These are phyloP conservation scores for Camptophora hylomeconis DNA, from an alignment of 2,329 filamentous ascomycete species.

Conservation along the genomic window DNA sequence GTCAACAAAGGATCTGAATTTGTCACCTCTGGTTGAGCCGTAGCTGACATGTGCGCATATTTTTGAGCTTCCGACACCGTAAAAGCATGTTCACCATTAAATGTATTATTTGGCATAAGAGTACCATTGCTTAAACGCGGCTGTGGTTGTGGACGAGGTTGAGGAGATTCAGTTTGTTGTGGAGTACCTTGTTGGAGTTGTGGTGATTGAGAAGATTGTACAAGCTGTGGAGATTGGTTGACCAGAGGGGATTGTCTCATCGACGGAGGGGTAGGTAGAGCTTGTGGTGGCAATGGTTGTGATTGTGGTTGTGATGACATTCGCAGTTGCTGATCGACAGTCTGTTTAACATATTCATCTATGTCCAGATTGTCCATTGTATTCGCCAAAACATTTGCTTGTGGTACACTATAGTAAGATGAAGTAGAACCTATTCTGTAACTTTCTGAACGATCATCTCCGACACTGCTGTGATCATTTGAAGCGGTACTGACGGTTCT, in stretches of 20 bases:
- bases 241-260: neutral
- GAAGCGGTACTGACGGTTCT: conserved; percentile 23
- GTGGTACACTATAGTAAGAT: conserved; percentile 29
- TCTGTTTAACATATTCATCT: conserved; percentile 29
- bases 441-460: conserved; percentile 29
- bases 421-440: conserved; percentile 30
- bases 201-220: conserved; percentile 1
- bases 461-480: conserved; percentile 20
- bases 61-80: conserved; percentile 15
- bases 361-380: conserved; percentile 29
- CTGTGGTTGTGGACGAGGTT: conserved; percentile 2
- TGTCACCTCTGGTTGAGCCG: conserved; percentile 1
- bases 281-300: conserved; percentile 7
- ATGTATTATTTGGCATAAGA: conserved; percentile 13
- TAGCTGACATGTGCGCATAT: conserved; percentile 14
- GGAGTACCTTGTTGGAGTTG: conserved; percentile 1
- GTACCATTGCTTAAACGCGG: conserved; percentile 11
- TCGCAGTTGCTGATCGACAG: conserved; percentile 13
- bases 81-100: conserved; percentile 12
- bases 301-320: conserved; percentile 13
- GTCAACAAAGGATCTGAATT: conserved; percentile 4
- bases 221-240: neutral
- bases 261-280: neutral
- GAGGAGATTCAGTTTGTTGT: conserved; percentile 3
- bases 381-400: conserved; percentile 27